These are phyloP conservation scores for Tagetes patula DNA, from an alignment of 129 eudicot genomes.

Conservation along the genomic window DNA sequence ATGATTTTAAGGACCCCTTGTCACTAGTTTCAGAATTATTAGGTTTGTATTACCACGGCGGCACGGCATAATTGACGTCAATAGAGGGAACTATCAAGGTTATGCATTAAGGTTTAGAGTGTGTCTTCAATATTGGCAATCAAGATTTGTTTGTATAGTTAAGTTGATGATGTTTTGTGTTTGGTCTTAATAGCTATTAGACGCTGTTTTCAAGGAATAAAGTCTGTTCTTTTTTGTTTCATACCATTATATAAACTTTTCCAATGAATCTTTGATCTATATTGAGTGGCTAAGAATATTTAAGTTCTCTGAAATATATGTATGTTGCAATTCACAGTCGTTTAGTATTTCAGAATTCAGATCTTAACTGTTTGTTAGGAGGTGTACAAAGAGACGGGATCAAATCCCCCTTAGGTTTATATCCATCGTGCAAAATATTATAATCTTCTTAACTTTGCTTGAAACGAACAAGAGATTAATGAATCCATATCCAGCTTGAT, in stretches of 20 bases:
- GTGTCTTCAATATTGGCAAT: not conserved
- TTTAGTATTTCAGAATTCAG: not conserved
- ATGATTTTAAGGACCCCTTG: not conserved
- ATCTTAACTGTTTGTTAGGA: not conserved
- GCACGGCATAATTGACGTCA: not conserved
- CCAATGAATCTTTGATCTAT: not conserved
- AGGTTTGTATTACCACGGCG: not conserved
- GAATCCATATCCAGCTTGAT: not conserved
- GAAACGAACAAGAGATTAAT: conserved; percentile 1
- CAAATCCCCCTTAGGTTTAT: not conserved
- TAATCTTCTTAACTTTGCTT: not conserved
- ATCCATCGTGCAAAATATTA: not conserved
- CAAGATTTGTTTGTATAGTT: not conserved
- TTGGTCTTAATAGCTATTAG: not conserved
- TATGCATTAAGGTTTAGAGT: not conserved
- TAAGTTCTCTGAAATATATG: not conserved
- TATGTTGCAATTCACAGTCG: not conserved
- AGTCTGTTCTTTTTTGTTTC: not conserved
- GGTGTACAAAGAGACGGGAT: not conserved
- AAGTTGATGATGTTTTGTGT: not conserved
- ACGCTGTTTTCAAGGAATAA: not conserved
- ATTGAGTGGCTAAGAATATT: not conserved
- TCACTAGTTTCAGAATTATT: not conserved
- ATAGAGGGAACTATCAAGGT: not conserved
- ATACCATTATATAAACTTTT: not conserved